Evolutionary conservation across 2,329 filamentous ascomycete species (phyloP).

Genomic region (Myriosclerotinia scirpicola): DNA sequence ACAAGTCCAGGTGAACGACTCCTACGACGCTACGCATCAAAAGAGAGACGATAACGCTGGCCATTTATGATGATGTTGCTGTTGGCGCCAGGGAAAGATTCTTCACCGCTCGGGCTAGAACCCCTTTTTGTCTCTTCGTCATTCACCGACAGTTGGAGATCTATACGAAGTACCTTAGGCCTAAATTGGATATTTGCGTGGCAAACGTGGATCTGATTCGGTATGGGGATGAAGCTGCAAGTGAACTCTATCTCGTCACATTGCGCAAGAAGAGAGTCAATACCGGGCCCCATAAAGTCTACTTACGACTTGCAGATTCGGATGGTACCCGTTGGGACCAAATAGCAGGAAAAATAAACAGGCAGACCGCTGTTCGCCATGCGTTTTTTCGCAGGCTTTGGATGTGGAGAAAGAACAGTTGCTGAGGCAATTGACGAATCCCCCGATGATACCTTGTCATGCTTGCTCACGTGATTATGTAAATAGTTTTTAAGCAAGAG

Average conservation of each 20-base stretch:
- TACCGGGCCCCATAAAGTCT: slow-evolving; percentile 14
- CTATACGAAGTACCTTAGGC: not conserved
- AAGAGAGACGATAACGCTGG: slow-evolving; percentile 5
- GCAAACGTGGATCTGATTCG: slow-evolving; percentile 15
- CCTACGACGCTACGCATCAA: not conserved
- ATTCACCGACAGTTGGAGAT: slow-evolving; percentile 23
- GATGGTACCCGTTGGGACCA: slow-evolving; percentile 17
- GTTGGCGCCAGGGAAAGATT: slow-evolving; percentile 19
- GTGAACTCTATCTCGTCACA: slow-evolving; percentile 24
- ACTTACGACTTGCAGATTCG: slow-evolving; percentile 24
- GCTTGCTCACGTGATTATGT: slow-evolving; percentile 11
- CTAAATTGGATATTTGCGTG: slow-evolving; percentile 16
- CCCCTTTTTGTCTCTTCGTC: slow-evolving; percentile 16
- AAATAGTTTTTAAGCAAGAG: not conserved
- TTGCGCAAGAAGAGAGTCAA: slow-evolving; percentile 24
- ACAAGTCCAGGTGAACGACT: not conserved
- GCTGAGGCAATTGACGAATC: slow-evolving; percentile 21
- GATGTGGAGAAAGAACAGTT: slow-evolving; percentile 13
- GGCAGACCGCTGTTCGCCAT: slow-evolving; percentile 25
- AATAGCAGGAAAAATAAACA: slow-evolving; percentile 8
- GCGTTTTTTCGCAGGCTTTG: slow-evolving; percentile 12
- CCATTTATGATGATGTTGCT: slow-evolving; percentile 10
- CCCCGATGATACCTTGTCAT: not conserved
- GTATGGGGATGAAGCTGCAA: slow-evolving; percentile 20
- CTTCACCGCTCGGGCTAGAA: slow-evolving; percentile 23